Base-by-base conservation (phyloP, 106 monocot genomes). In the Phalaenopsis equestris region DNA sequence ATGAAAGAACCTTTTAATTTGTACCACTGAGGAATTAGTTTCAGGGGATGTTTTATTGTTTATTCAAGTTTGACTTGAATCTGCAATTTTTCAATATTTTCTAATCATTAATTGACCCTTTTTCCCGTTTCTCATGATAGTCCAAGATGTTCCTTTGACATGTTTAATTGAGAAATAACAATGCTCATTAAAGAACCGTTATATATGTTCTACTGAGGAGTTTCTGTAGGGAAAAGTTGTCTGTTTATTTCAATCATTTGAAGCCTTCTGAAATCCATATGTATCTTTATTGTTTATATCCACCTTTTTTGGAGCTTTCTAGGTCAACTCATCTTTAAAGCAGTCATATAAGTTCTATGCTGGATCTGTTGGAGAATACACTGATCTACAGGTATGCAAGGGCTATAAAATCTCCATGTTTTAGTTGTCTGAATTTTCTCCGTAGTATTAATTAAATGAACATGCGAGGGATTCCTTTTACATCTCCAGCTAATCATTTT, bases 301-400 rank as follows among this genome's bases (percentile, higher is more conserved):
- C 74, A 19, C 43, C 42, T 72, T 49, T 83, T 58, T 64, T 67
- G 30, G 42, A 42, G 48, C 73, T 47, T 73, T 80, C 57, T 83
- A 98, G 98, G 89, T 99, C 8, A 91, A 93, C 42, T 65, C 61
- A 70, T 65, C 83, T 80, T 23, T 95, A 38, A 65, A 90, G 30
- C 92, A 93, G 52, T 87, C 92, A 45, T 99, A 88, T 75, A 90
- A 79, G 74, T 99, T 85, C 85, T 99, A 99, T 83, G 38, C 87
- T 79, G 95, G 91, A 49, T 80, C 86, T 84, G 78, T 80, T 86
- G 91, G 92, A 83, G 86, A 55, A 70, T 82, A 85, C 43, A 56
- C 14, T 87, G 92, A 94, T 89, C 85, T 86, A 56, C 96, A 97
- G 96, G 96, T 97, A 70, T 70, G 80, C 17, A 56, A 19, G 43